Evolutionary conservation across 139 green algal species (phyloP).

Genomic region (Chlamydomonas sp.): DNA sequence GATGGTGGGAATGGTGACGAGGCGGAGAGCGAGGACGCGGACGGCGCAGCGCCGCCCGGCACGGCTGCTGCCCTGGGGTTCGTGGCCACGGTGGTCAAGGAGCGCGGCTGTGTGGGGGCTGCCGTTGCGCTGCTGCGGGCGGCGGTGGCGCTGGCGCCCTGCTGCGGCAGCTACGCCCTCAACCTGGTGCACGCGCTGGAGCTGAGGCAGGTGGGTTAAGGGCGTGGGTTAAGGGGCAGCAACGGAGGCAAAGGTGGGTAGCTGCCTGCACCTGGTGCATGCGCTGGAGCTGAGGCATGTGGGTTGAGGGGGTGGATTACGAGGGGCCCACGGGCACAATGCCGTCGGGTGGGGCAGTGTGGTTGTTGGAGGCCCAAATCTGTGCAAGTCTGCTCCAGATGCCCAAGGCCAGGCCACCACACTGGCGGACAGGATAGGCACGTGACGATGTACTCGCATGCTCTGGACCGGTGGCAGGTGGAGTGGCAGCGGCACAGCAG

Average conservation of each 20-base stretch:
- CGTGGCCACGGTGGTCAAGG: constrained; percentile 67
- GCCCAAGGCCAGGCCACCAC: too few species aligned
- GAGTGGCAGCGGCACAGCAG: too few species aligned
- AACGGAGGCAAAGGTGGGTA: background rate
- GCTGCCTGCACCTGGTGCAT: background rate
- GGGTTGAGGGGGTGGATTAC: too few species aligned
- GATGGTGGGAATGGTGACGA: constrained; percentile 1
- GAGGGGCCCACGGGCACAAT: too few species aligned
- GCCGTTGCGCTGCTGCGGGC: background rate
- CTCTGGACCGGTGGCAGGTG: too few species aligned
- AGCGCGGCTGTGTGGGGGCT: constrained; percentile 62
- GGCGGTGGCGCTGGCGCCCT: constrained; percentile 38
- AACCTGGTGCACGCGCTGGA: constrained; percentile 72
- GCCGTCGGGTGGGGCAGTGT: too few species aligned
- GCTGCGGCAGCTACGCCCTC: constrained; percentile 55
- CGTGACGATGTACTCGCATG: too few species aligned
- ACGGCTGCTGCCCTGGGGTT: constrained; percentile 66
- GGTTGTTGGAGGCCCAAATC: too few species aligned
- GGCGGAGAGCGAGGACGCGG: constrained; percentile 41
- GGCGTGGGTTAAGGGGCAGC: constrained; percentile 30
- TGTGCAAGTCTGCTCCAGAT: too few species aligned
- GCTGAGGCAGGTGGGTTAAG: constrained; percentile 52
- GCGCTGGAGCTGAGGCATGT: too few species aligned
- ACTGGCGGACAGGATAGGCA: too few species aligned
- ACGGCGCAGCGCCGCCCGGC: background rate